Percentiles rank a stretch among this genome's conserved stretches.
These are phyloP conservation scores for Cryptosporidium felis DNA, from an alignment of 169 alveolate species.

Conservation along the genomic window DNA sequence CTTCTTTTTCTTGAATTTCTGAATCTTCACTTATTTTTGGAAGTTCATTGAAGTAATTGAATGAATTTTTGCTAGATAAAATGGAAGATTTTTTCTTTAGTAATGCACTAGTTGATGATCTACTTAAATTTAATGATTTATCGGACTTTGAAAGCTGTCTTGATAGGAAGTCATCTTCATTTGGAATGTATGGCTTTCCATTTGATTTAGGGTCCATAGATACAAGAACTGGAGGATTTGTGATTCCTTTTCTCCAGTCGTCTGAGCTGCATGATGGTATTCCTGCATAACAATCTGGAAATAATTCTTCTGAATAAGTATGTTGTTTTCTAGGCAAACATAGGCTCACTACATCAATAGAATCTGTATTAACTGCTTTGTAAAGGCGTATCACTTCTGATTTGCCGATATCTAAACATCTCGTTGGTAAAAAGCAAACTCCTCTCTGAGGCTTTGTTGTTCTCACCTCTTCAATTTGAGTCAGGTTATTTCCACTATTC, in stretches of 20 bases:
- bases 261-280: slow-evolving; percentile 51
- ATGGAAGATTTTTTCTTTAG: not conserved
- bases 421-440: slow-evolving; percentile 42
- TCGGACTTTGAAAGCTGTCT: not conserved
- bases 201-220: slow-evolving; percentile 40
- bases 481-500: slow-evolving; percentile 4
- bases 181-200: slow-evolving; percentile 44
- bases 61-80: not conserved
- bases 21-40: not conserved
- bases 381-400: slow-evolving; percentile 53
- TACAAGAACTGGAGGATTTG: slow-evolving; percentile 45
- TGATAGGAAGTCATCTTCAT: not conserved
- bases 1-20: not conserved
- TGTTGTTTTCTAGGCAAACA: slow-evolving; percentile 52
- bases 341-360: slow-evolving; percentile 58
- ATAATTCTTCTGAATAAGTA: slow-evolving; percentile 19
- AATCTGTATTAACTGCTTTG: slow-evolving; percentile 29
- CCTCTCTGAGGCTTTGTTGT: slow-evolving; percentile 69
- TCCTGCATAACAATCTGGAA: slow-evolving; percentile 70
- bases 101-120: not conserved
- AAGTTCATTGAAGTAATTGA: not conserved
- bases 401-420: slow-evolving; percentile 16
- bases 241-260: slow-evolving; percentile 48
- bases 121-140: not conserved
- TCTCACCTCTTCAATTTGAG: slow-evolving; percentile 34